Evolutionary conservation across 108 stramenopile genomes (phyloP).

Genomic region (Cyclotella sp.): DNA sequence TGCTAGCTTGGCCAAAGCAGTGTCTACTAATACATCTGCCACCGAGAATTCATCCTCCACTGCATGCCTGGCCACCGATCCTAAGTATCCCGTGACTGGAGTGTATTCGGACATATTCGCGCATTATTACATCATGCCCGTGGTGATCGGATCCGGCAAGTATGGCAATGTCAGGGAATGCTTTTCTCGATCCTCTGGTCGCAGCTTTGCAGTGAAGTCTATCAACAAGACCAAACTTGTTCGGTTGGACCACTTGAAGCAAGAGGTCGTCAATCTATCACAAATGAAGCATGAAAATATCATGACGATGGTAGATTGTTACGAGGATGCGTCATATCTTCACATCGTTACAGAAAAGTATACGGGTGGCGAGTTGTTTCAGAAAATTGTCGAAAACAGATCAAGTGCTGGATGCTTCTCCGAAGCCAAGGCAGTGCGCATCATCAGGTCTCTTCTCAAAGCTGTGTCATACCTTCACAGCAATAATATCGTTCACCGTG

Average conservation of each 20-base stretch:
- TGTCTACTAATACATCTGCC: neutral
- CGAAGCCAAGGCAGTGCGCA: conserved; percentile 20
- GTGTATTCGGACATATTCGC: conserved; percentile 12
- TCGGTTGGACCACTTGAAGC: conserved; percentile 10
- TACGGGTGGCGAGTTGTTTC: conserved; percentile 89
- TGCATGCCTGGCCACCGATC: neutral
- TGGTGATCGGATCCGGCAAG: conserved; percentile 24
- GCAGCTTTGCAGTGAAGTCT: conserved; percentile 66
- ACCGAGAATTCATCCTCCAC: conserved; percentile 6
- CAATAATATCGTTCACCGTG: conserved; percentile 66
- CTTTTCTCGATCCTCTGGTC: conserved; percentile 40
- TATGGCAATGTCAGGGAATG: conserved; percentile 38
- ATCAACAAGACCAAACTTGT: conserved; percentile 50
- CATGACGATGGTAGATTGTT: conserved; percentile 73
- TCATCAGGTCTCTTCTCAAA: conserved; percentile 41
- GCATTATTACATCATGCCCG: conserved; percentile 18
- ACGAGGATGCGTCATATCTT: conserved; percentile 63
- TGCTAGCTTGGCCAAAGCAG: neutral
- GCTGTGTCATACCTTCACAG: conserved; percentile 72
- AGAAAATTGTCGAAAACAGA: conserved; percentile 88
- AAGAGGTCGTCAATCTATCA: conserved; percentile 25
- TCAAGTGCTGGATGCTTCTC: conserved; percentile 20
- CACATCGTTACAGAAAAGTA: conserved; percentile 80
- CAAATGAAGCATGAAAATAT: conserved; percentile 35
- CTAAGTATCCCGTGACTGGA: conserved; percentile 17